Evolutionary conservation across 768 basidiomycete species (phyloP).

Genomic region (Trametopsis cervina): DNA sequence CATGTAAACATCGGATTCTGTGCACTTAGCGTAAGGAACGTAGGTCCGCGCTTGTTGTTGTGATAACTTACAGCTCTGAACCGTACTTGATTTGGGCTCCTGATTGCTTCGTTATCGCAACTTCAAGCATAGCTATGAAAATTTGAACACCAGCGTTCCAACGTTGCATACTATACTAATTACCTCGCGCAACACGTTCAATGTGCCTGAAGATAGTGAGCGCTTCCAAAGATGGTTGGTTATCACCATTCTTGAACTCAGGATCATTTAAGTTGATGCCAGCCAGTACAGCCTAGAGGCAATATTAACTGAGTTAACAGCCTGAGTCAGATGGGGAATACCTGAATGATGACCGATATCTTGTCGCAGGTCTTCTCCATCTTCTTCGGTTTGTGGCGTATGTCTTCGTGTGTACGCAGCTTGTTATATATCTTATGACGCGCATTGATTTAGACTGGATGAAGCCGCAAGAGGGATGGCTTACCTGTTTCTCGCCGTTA

Average conservation of each 20-base stretch:
- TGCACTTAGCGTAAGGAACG: no score
- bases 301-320: slow-evolving; percentile 1
- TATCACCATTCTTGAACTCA: slow-evolving; percentile 68
- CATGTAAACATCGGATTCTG: slow-evolving; percentile 70
- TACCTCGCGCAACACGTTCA: slow-evolving; percentile 70
- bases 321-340: slow-evolving; percentile 18
- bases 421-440: slow-evolving; percentile 49
- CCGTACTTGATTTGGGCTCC: slow-evolving; percentile 68
- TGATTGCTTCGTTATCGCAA: slow-evolving; percentile 56
- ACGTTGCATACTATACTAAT: slow-evolving; percentile 9
- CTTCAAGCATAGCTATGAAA: slow-evolving; percentile 63
- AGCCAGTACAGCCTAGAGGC: slow-evolving; percentile 56
- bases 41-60: not conserved
- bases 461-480: not conserved
- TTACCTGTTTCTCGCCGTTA: slow-evolving; percentile 67
- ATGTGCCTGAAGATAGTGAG: slow-evolving; percentile 69
- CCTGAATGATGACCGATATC: slow-evolving; percentile 75
- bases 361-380: slow-evolving; percentile 71
- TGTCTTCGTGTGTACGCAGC: slow-evolving; percentile 64
- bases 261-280: slow-evolving; percentile 60
- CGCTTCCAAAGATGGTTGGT: slow-evolving; percentile 67
- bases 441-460: not conserved
- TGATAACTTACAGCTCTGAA: slow-evolving; percentile 57
- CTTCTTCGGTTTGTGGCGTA: slow-evolving; percentile 70
- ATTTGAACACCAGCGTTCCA: not conserved